These are phyloP conservation scores for Erysimum pusillum DNA, from an alignment of 441 rosid genomes.

Conservation along the genomic window DNA sequence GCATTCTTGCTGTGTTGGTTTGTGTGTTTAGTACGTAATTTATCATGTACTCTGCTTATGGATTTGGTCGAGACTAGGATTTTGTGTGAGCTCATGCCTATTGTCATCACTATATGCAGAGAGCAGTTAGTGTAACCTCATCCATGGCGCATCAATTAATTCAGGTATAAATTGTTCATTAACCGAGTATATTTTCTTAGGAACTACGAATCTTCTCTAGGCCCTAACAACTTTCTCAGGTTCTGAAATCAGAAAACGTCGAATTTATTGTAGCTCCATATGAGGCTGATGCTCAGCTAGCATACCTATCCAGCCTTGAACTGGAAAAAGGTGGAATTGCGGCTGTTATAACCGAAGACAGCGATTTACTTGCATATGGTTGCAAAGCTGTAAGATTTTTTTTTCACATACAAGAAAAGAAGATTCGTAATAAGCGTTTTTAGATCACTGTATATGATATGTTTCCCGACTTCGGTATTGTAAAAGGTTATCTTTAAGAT, in stretches of 20 bases:
- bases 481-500: conserved; percentile 78
- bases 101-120: conserved; percentile 52
- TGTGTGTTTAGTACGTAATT: conserved; percentile 3
- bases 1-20: neutral
- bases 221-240: conserved; percentile 55
- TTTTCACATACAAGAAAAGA: conserved; percentile 15
- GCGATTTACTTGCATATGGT: conserved; percentile 89
- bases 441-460: conserved; percentile 41
- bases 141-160: conserved; percentile 80
- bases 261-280: conserved; percentile 93
- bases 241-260: conserved; percentile 71
- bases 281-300: conserved; percentile 96
- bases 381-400: conserved; percentile 84
- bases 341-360: conserved; percentile 91
- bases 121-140: conserved; percentile 83
- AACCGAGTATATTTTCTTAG: neutral
- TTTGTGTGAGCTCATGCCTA: conserved; percentile 30
- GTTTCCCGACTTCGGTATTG: conserved; percentile 34
- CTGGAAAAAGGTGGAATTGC: conserved; percentile 72
- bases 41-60: conserved; percentile 9
- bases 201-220: conserved; percentile 13
- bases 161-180: conserved; percentile 58
- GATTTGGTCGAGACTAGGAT: conserved; percentile 13
- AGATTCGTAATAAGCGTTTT: conserved; percentile 13
- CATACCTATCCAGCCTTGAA: conserved; percentile 73